Percentiles rank a stretch among this genome's conserved stretches.
phyloP scores from a whole-genome alignment of 1,284 basidiomycete species.

The Athelia psychrophila region DNA sequence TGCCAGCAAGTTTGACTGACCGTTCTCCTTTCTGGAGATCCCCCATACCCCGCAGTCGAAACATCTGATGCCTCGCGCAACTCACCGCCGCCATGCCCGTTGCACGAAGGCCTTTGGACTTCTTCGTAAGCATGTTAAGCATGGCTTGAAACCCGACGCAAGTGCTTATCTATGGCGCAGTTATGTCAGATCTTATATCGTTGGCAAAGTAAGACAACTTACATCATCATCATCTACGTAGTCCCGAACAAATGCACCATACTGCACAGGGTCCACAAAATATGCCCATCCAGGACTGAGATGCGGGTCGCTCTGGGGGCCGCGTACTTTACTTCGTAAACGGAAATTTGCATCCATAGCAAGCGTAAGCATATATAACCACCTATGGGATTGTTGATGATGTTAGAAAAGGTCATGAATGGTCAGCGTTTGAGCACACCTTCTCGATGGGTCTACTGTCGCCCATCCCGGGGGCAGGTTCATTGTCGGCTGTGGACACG shows the following conservation, averaged over 20 bases:
- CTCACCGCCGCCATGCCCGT: conserved; percentile 12
- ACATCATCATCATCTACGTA: background rate
- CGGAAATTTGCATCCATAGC: background rate
- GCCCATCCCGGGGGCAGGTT: background rate
- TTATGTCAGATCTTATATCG: background rate
- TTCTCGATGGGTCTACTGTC: background rate
- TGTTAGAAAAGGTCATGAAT: too few species aligned
- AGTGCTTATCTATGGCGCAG: conserved; percentile 1
- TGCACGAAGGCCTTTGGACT: conserved; percentile 3
- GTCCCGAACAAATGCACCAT: background rate
- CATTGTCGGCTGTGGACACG: background rate
- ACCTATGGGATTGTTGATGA: background rate
- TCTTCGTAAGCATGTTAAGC: conserved; percentile 6
- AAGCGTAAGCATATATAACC: background rate
- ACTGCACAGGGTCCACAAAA: background rate
- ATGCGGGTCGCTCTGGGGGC: background rate
- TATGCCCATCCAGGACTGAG: background rate
- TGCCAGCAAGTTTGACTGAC: conserved; percentile 1
- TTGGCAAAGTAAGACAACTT: background rate
- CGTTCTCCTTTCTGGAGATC: conserved; percentile 12
- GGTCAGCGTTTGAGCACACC: too few species aligned
- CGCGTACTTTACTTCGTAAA: conserved; percentile 7
- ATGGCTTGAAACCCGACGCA: conserved; percentile 4
- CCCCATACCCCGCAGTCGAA: conserved; percentile 4
- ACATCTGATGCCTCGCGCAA: conserved; percentile 10